Base-by-base conservation (phyloP, 257 asterid species). In the Solanum gracilifrons region DNA sequence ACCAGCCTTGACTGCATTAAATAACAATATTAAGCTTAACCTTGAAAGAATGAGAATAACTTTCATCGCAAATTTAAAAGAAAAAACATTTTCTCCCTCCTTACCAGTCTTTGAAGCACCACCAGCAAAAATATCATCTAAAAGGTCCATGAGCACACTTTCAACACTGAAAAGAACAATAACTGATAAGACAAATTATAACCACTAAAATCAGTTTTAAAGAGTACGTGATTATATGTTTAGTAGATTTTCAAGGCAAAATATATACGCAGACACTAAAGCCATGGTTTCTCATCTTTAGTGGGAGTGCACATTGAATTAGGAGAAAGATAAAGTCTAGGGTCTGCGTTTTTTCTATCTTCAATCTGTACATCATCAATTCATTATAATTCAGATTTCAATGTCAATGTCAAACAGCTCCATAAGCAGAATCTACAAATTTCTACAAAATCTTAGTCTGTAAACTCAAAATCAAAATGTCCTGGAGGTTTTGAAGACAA, bases 101-200 rank as follows among this genome's bases (percentile, higher is more conserved):
- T 88, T 88, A 94, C 95, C 92, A 32, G 90, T 94, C 87, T 92
- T 91, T 6, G 83, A 84, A 60, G 92, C 80, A 69, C 87, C 90
- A 35, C 87, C 92, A 9, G 88, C 90, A 75, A 92, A 90, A 23
- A 94, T 87, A 85, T 93, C 94, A 76, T 93, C 94, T 55, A 92
- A 86, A 46, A 79, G 75, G 87, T 94, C 95, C 85, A 92, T 86
- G 71, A 62, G 89, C 91, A 82, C 41, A 80, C 68, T 80, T 29
- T 27, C 85, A 80, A 80, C 41, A 9, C 68, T 80, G 85, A 80
- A 80, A 80, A 80, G 29, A 46, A 46, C 68, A 80, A 79, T 46
- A 9, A 80, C 43, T 48, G 69, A 82, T 27, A 18, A 82, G 85
- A 82, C 12, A 82, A 80, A 51, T 13, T 48, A 16, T 31, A 82